Base-by-base conservation (phyloP, 805 yeast species). In the Hanseniaspora pseudoguilliermondii region DNA sequence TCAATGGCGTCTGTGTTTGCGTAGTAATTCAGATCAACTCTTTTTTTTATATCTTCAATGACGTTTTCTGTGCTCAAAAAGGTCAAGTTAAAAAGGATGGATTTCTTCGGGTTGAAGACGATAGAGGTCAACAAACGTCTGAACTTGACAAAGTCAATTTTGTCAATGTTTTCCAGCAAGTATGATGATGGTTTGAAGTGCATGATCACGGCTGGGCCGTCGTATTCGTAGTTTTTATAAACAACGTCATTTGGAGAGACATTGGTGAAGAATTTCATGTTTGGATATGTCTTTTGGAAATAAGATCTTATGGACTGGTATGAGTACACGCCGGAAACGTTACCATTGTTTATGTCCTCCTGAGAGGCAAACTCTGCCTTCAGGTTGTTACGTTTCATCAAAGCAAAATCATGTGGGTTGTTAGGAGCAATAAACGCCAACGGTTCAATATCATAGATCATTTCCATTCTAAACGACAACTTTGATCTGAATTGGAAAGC, bases 401-500 rank as follows among this genome's bases (percentile, higher is more conserved):
- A 15, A 13, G 6, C 13, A 20, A 34, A 46, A 3, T 18, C 27
- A 11, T 34, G 4, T 15, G 40, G 29, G 18, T 34, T 21, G 6
- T 39, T 21, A 15, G 50, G 48, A 1, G 43, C 18, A 11, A 53
- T n/a, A 9, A 32, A 16, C 5, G 56, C 44, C 10, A 53, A 16
- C 0, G 47, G 46, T 25, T 53, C 40, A 2, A 53, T 39, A 10
- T 53, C 50, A 27, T 18, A 46, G 2, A 53, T 34, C 15, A 29
- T 29, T 21, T 53, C 23, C n/a, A 46, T 7, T 39, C 47, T 53
- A 18, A 53, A 38, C 7, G 56, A 29, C 4, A 38, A 39, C 38
- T 53, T 53, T 5, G 56, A 39, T 53, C 50, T 53, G 20, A 23
- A 27, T 16, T 43, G 35, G 20, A 52, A 32, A 3, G 18, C 21